A percentile compares a stretch with the other conserved stretches of the same genome.
Conservation (phyloP, 768 basidiomycete species). For the Rhodotorula toruloides region DNA sequence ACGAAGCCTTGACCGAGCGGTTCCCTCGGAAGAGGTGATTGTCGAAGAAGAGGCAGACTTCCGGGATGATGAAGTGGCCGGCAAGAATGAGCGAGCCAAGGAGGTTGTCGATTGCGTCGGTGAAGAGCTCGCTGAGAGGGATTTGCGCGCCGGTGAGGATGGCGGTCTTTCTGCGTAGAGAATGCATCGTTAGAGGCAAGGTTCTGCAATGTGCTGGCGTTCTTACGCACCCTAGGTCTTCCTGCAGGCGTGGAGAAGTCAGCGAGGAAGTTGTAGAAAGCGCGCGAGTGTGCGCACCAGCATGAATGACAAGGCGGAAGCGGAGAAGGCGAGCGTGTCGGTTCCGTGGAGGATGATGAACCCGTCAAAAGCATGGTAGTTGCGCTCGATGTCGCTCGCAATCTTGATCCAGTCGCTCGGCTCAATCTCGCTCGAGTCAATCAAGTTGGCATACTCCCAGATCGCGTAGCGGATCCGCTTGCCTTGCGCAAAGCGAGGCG, state of each 20-base stretch:
- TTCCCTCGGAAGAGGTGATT: conserved; percentile 71
- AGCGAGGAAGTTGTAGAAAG: too few species aligned
- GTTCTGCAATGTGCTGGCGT: conserved; percentile 76
- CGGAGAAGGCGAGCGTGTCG: conserved; percentile 65
- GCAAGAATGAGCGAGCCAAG: conserved; percentile 78
- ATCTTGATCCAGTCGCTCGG: conserved; percentile 59
- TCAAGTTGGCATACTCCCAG: conserved; percentile 71
- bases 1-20: conserved; percentile 36
- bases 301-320: conserved; percentile 82
- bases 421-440: conserved; percentile 86
- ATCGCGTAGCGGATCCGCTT: conserved; percentile 60
- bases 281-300: conserved; percentile 45
- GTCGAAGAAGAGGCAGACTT: conserved; percentile 70
- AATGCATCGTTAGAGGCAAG: conserved; percentile 47
- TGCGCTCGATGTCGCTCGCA: conserved; percentile 85
- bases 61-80: conserved; percentile 86
- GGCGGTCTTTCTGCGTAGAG: conserved; percentile 71
- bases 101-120: conserved; percentile 88
- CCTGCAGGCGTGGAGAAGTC: conserved; percentile 44
- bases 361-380: conserved; percentile 77
- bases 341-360: conserved; percentile 81
- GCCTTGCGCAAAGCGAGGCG: conserved; percentile 64
- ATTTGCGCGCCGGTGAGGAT: conserved; percentile 92
- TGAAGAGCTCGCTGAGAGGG: conserved; percentile 72
- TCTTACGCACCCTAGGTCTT: conserved; percentile 79